phyloP scores from a whole-genome alignment of 2,329 filamentous ascomycete species.

The Pseudogymnoascus sp. region DNA sequence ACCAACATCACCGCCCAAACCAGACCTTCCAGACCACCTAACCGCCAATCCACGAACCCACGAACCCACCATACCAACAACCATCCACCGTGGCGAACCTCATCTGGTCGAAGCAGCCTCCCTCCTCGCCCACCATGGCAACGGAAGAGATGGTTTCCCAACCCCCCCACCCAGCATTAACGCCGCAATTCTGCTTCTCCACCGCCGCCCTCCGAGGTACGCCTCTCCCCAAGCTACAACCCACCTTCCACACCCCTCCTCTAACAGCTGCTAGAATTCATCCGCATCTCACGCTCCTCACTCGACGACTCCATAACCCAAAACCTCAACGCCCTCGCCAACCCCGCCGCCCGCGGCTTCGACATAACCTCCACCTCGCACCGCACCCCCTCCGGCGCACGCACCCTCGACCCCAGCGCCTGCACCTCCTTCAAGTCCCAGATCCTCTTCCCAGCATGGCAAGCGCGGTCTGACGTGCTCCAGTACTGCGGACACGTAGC shows the following conservation, averaged over 20 bases:
- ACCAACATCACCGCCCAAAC: slow-evolving; percentile 6
- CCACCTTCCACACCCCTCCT: background rate
- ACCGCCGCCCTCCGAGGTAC: slow-evolving; percentile 60
- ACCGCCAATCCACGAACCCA: background rate
- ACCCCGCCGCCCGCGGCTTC: slow-evolving; percentile 64
- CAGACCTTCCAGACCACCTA: slow-evolving; percentile 1
- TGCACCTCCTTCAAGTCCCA: slow-evolving; percentile 68
- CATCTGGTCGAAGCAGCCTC: slow-evolving; percentile 25
- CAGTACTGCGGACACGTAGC: slow-evolving; percentile 87
- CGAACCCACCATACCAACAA: background rate
- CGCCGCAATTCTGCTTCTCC: slow-evolving; percentile 72
- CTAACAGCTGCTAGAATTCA: slow-evolving; percentile 58
- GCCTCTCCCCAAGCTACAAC: slow-evolving; percentile 16
- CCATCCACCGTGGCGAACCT: slow-evolving; percentile 25
- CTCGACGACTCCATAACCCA: slow-evolving; percentile 93
- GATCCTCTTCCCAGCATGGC: slow-evolving; percentile 84
- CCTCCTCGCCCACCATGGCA: background rate
- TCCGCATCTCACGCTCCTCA: slow-evolving; percentile 72
- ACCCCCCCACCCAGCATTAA: slow-evolving; percentile 43
- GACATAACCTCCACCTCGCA: slow-evolving; percentile 69
- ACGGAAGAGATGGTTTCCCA: slow-evolving; percentile 23
- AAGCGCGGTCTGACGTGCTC: slow-evolving; percentile 70
- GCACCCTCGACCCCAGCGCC: slow-evolving; percentile 49
- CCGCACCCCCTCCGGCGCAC: slow-evolving; percentile 45
- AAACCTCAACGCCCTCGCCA: slow-evolving; percentile 82